Base-by-base conservation (phyloP, 139 green algal genomes). In the Haematococcus lacustris region DNA sequence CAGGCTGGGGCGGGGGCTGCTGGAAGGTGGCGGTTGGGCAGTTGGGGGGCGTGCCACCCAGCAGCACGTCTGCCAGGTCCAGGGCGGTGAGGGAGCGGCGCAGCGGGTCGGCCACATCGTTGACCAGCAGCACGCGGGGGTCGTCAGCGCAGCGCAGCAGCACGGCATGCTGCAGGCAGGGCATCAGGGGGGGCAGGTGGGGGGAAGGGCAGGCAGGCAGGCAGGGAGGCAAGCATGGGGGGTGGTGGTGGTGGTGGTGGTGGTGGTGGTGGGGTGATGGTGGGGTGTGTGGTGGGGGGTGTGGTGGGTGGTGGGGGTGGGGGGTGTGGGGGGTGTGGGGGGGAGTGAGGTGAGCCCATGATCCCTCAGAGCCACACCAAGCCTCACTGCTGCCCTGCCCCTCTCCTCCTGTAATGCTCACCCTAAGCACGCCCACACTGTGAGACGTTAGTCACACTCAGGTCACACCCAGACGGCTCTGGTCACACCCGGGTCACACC, bases 81-180 rank as follows among this genome's bases (percentile, higher is more conserved):
- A 91, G 74, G 0, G 71, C 73, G 40, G 76, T 74, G 13, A 93
- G 82, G 51, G 66, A 77, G 47, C 88, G 83, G 65, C 88, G 85
- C 63, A 96, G 73, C 3, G 91, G 91, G 82, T 96, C 90, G 1
- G 82, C 78, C 1, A 79, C 85, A 74, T 95, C 87, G 65, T 94
- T 93, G 2, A 97, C 83, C 33, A 97, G 77, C 71, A 90, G 94
- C 9, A 86, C 92, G 71, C 80, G 79, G 23, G 81, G 71, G 61
- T 94, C 87, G 30, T 72, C 62, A 0, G 73, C 57, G 13, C 75
- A 86, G 66, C 82, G 86, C 21, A 87, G 65, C 63, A 95, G 68
- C 23, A 66, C 53, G 1, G 68, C 76, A 41, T 94, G 85, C 85
- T 91, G 76, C 26, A 63, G 30, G 66, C 32, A 25, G n/a, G 3